A percentile compares a stretch with the other conserved stretches of the same genome.
Conservation (phyloP, 345 rosid genomes). For the Clausena lansium region DNA sequence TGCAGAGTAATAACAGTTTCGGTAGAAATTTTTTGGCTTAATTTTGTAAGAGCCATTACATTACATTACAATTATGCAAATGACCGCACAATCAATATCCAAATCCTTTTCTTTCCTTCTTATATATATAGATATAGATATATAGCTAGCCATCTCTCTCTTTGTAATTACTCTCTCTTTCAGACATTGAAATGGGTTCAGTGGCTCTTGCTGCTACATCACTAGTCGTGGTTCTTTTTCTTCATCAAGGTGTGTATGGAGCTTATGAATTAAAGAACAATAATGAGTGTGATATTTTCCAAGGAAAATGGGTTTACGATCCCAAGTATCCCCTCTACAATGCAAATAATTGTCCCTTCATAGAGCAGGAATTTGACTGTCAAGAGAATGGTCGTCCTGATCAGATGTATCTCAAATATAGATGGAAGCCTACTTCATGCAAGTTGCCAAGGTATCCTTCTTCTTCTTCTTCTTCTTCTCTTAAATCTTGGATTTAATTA, state of each 20-base stretch:
- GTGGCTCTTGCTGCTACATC: neutral
- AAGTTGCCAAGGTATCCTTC: slow-evolving; percentile 38
- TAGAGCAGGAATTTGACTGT: slow-evolving; percentile 44
- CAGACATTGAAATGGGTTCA: neutral
- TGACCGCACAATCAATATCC: slow-evolving; percentile 7
- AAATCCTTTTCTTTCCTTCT: neutral
- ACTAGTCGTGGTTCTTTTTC: neutral
- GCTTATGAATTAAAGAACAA: neutral
- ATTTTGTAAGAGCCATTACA: neutral
- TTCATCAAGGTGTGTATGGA: neutral
- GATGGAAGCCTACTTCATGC: slow-evolving; percentile 52
- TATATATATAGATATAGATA: neutral
- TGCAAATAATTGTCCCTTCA: slow-evolving; percentile 41
- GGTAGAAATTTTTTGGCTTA: neutral
- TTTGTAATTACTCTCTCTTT: neutral
- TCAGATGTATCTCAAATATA: slow-evolving; percentile 37
- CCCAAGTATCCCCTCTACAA: slow-evolving; percentile 34
- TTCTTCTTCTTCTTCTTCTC: no score
- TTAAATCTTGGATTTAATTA: no score
- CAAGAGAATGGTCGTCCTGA: slow-evolving; percentile 46
- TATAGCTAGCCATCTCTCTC: neutral
- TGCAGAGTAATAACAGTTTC: neutral
- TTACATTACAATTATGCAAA: neutral
- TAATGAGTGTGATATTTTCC: slow-evolving; percentile 27
- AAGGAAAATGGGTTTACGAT: slow-evolving; percentile 48